Evolutionary conservation across 331 rosid genomes (phyloP).

Genomic region (Malus hybrid): DNA sequence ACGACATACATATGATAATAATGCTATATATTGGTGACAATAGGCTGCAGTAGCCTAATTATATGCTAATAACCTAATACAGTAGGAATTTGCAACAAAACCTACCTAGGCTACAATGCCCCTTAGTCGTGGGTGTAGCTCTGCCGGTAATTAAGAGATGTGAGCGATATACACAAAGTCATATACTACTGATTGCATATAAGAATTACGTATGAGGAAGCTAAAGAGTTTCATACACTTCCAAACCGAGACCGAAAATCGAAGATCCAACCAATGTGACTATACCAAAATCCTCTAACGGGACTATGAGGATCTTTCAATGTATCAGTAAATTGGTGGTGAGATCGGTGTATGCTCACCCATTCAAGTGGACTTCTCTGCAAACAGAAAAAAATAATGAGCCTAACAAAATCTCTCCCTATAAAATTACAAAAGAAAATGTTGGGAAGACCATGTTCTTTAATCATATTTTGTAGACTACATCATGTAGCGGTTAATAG

Average conservation of each 20-base stretch:
- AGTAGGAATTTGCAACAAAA: background rate
- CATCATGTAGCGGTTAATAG: too few relatives aligned
- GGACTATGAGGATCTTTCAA: conserved; percentile 18
- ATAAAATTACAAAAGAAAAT: too few relatives aligned
- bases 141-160: too few relatives aligned
- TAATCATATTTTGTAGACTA: too few relatives aligned
- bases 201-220: background rate
- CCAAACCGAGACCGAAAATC: background rate
- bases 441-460: too few relatives aligned
- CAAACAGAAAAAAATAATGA: background rate
- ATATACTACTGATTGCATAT: too few relatives aligned
- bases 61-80: too few relatives aligned
- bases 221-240: background rate
- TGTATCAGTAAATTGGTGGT: conserved; percentile 13
- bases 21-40: too few relatives aligned
- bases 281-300: conserved; percentile 12
- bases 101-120: background rate
- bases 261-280: conserved; percentile 16
- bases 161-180: too few relatives aligned
- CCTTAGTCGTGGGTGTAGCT: background rate
- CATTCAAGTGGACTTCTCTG: conserved; percentile 23
- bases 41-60: too few relatives aligned
- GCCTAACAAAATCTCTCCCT: background rate
- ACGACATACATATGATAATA: too few relatives aligned
- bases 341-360: conserved; percentile 20